Evolutionary conservation across 345 rosid species (phyloP).

Genomic region (Citropsis articulata): DNA sequence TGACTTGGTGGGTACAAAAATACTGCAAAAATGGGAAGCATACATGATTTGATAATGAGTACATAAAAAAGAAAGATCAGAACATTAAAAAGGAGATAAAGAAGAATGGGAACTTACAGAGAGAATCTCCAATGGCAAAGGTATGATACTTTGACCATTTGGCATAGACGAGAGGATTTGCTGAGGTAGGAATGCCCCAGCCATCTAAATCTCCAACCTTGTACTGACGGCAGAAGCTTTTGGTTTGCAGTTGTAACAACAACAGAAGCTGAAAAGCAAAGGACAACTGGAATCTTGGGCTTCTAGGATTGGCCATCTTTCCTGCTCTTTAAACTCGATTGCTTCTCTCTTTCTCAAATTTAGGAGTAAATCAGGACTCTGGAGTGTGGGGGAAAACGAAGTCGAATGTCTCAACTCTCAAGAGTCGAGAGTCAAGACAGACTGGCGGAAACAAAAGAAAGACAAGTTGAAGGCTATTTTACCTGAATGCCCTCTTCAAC

Average conservation of each 20-base stretch:
- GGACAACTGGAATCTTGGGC: constrained; percentile 11
- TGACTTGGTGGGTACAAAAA: constrained; percentile 98
- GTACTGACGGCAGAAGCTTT: constrained; percentile 44
- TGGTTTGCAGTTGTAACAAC: constrained; percentile 45
- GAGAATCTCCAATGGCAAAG: constrained; percentile 75
- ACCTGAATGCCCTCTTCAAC: constrained; percentile 2
- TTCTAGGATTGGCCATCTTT: constrained; percentile 27
- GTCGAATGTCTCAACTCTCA: not conserved
- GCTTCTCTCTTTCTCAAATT: constrained; percentile 1
- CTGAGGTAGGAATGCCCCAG: constrained; percentile 77
- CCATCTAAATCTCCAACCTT: constrained; percentile 84
- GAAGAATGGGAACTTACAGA: constrained; percentile 40
- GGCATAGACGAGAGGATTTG: constrained; percentile 59
- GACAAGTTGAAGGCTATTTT: not conserved
- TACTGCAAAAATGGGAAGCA: constrained; percentile 35
- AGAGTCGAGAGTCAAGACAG: not conserved
- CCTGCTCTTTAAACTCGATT: not conserved
- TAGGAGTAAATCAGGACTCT: not conserved
- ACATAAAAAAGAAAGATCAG: not conserved
- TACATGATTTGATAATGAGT: not conserved
- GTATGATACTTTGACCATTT: constrained; percentile 69
- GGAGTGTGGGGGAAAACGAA: not conserved
- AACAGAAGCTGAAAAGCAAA: constrained; percentile 38
- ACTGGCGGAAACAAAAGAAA: not conserved
- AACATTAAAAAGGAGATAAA: not conserved